phyloP scores from a whole-genome alignment of 2,329 filamentous ascomycete genomes.

The Tolypocladium pustulatum region DNA sequence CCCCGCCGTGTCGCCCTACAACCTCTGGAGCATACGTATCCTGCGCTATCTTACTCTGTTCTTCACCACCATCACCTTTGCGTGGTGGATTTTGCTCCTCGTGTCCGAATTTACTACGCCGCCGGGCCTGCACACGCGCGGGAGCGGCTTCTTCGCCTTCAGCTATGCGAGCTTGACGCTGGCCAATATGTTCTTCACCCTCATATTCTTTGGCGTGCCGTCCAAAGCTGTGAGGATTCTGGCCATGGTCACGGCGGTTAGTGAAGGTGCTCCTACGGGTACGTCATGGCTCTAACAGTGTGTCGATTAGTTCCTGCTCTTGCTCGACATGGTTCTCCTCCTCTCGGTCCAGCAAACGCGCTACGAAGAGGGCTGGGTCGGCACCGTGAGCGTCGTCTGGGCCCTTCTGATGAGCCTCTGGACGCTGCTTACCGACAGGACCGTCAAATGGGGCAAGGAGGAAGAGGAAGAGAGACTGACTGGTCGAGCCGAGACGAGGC shows the following conservation, averaged over 20 bases:
- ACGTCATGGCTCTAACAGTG: constrained; percentile 42
- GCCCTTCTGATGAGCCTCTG: constrained; percentile 69
- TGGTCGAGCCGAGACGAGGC: constrained; percentile 74
- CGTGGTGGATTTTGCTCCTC: constrained; percentile 92
- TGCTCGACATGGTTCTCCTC: constrained; percentile 67
- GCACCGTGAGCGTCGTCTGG: constrained; percentile 76
- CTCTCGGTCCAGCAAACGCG: constrained; percentile 64
- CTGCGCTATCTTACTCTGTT: constrained; percentile 68
- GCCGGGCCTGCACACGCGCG: constrained; percentile 73
- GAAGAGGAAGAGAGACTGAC: constrained; percentile 92
- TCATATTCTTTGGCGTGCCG: constrained; percentile 82
- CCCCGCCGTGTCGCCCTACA: constrained; percentile 72
- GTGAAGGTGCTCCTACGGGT: not conserved
- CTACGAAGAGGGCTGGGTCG: constrained; percentile 82
- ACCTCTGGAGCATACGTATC: constrained; percentile 81
- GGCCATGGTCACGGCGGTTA: constrained; percentile 51
- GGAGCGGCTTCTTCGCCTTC: constrained; percentile 88
- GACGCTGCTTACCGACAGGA: constrained; percentile 67
- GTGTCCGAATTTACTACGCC: constrained; percentile 85
- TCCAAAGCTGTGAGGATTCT: constrained; percentile 69
- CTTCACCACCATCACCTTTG: constrained; percentile 63
- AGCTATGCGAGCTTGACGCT: constrained; percentile 71
- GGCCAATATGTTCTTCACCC: constrained; percentile 61
- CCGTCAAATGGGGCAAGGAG: constrained; percentile 82
- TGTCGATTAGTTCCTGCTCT: constrained; percentile 17